A percentile compares a stretch with the other conserved stretches of the same genome.
Evolutionary conservation across 129 eudicot species (phyloP).

Genomic region (Solidago caesia): DNA sequence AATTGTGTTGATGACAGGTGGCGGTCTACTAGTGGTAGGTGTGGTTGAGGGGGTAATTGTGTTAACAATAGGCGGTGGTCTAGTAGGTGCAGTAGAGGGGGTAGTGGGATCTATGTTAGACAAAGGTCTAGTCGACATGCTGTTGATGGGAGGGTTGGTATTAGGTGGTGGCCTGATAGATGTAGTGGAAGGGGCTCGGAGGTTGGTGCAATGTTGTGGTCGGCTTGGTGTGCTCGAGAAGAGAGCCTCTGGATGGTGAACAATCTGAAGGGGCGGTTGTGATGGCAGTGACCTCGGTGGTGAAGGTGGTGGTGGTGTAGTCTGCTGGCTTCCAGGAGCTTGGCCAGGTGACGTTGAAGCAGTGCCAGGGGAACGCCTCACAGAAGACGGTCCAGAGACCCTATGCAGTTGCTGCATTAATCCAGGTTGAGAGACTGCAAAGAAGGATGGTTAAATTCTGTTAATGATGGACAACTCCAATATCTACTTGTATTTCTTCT

Average conservation of each 20-base stretch:
- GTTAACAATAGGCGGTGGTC: background rate
- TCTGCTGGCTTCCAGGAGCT: slow-evolving; percentile 31
- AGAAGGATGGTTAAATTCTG: background rate
- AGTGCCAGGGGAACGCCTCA: slow-evolving; percentile 13
- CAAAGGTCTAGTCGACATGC: background rate
- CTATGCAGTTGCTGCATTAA: slow-evolving; percentile 38
- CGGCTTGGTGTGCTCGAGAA: slow-evolving; percentile 34
- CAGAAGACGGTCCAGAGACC: slow-evolving; percentile 1
- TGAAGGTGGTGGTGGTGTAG: slow-evolving; percentile 22
- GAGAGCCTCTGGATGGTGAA: slow-evolving; percentile 51
- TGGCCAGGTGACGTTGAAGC: slow-evolving; percentile 35
- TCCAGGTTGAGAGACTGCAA: slow-evolving; percentile 48
- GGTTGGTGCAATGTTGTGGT: slow-evolving; percentile 25
- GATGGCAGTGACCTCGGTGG: background rate
- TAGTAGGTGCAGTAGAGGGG: background rate
- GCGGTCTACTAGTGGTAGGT: background rate
- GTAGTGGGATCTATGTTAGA: background rate
- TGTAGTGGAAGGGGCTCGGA: background rate
- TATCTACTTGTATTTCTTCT: too few species aligned
- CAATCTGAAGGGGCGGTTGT: slow-evolving; percentile 44
- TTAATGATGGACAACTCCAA: background rate
- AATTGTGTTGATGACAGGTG: background rate
- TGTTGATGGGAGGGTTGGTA: slow-evolving; percentile 2
- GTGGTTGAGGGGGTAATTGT: background rate
- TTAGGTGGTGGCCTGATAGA: slow-evolving; percentile 24